Base-by-base conservation (phyloP, 2,329 filamentous ascomycete species). In the Pestalotiopsis sp. region DNA sequence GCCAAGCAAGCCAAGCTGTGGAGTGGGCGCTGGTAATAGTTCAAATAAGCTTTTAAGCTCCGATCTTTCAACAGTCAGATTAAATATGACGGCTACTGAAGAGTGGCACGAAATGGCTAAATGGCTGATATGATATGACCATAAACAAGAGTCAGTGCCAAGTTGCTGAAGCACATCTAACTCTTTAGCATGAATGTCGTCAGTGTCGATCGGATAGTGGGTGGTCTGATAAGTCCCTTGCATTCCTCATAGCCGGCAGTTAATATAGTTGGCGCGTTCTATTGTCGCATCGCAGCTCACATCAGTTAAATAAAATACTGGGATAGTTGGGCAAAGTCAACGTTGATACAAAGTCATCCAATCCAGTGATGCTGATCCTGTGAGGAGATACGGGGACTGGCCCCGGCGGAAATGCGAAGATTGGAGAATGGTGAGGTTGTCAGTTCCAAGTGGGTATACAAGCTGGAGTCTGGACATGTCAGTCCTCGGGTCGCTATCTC, bases 31-130 rank as follows among this genome's bases (percentile, higher is more conserved):
- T 55, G 30, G 22, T n/a, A 57, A 24, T 13, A 13, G 62, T 65
- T 22, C 20, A 57, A 65, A 22, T 39, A 65, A 65, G 62, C 62
- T 65, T 65, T 65, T 63, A 63, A 63, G 60, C 60, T 48, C 39
- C 35, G 60, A 22, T 63, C 17, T 56, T 13, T 64, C 24, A 60
- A 14, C 24, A 30, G 26, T 9, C 20, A n/a, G 26, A 39, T 22
- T 11, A n/a, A 14, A 20, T 35, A 26, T 22, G 59, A 35, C 30
- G 30, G 30, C 22, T 38, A 44, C 17, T n/a, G 13, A 39, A 39
- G 59, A 38, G 13, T 20, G 20, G 20, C 11, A 39, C 11, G 22
- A 22, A 13, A 35, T 62, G 9, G 24, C 59, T 38, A 30, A 62
- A 22, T 3, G 24, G 26, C 20, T 24, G 56, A 13, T 58, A 3